Percentiles rank a stretch among this genome's conserved stretches.
Conservation (phyloP, 805 yeast genomes). For the Hemisphaericaspora nanyangensis region DNA sequence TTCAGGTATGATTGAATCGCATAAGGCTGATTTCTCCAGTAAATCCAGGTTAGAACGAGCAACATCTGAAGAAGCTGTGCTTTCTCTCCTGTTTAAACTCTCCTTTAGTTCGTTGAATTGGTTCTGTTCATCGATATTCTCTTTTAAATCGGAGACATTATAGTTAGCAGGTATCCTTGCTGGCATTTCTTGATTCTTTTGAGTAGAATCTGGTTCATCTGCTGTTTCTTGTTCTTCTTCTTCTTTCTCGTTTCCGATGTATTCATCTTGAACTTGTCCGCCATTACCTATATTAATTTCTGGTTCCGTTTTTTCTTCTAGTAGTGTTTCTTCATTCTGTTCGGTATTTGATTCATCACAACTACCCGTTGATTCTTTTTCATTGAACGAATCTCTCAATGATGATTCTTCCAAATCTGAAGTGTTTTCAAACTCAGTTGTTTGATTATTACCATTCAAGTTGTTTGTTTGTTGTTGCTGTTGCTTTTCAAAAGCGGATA, state of each 20-base stretch:
- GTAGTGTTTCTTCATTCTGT: background rate
- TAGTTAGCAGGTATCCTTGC: constrained; percentile 19
- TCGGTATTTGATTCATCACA: too few relatives aligned
- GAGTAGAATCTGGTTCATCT: background rate
- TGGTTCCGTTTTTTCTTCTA: background rate
- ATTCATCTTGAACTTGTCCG: background rate
- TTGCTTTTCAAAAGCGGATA: background rate
- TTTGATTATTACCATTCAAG: background rate
- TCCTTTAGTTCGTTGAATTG: constrained; percentile 11
- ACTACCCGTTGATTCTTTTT: background rate
- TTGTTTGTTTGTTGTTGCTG: background rate
- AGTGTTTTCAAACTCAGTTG: background rate
- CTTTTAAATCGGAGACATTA: constrained; percentile 12
- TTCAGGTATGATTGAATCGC: background rate
- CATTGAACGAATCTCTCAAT: background rate
- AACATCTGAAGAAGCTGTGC: background rate
- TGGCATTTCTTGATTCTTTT: background rate
- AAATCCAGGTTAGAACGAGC: background rate
- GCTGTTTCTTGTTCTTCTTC: background rate
- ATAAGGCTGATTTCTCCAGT: background rate
- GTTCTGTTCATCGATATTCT: constrained; percentile 8
- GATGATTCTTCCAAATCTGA: background rate
- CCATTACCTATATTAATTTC: background rate
- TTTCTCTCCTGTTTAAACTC: constrained; percentile 5
- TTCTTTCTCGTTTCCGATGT: background rate